phyloP scores from a whole-genome alignment of 768 basidiomycete genomes.

The Trametes villosa region DNA sequence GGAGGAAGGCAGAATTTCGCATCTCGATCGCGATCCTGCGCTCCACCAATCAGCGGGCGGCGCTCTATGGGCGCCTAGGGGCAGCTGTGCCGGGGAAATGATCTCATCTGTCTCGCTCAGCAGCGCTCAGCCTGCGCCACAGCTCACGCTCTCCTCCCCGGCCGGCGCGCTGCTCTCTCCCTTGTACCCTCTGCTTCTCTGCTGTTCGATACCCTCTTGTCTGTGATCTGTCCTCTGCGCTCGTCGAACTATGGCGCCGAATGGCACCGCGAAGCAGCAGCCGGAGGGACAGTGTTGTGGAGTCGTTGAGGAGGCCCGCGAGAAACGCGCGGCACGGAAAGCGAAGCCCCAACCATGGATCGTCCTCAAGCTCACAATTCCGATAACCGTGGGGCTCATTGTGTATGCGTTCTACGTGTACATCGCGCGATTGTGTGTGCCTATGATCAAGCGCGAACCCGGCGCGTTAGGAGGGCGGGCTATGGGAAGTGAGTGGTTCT shows the following conservation, averaged over 20 bases:
- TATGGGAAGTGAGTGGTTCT: slow-evolving; percentile 67
- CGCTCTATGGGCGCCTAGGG: slow-evolving; percentile 5
- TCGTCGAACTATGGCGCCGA: slow-evolving; percentile 7
- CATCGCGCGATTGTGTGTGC: slow-evolving; percentile 68
- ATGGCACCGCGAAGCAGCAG: slow-evolving; percentile 3
- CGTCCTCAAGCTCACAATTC: slow-evolving; percentile 68
- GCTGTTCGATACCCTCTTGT: not conserved
- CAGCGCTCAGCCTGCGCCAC: not conserved
- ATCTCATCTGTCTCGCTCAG: slow-evolving; percentile 4
- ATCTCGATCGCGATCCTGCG: not conserved
- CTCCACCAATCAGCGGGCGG: slow-evolving; percentile 5
- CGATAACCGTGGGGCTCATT: slow-evolving; percentile 60
- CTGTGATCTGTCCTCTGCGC: not conserved
- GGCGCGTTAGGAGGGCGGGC: slow-evolving; percentile 51
- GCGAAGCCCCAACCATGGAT: slow-evolving; percentile 72
- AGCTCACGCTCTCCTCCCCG: not conserved
- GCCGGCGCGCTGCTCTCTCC: not conserved
- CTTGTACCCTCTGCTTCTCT: not conserved
- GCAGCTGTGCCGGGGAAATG: not conserved
- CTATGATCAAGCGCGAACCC: slow-evolving; percentile 59
- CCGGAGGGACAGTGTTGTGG: slow-evolving; percentile 46
- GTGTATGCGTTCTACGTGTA: slow-evolving; percentile 81
- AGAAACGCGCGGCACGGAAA: slow-evolving; percentile 45
- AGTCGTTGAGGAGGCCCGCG: slow-evolving; percentile 55
- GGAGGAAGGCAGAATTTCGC: not conserved